Percentiles rank a stretch among this genome's conserved stretches.
Conservation (phyloP, 768 basidiomycete genomes). For the Collybia sordida region DNA sequence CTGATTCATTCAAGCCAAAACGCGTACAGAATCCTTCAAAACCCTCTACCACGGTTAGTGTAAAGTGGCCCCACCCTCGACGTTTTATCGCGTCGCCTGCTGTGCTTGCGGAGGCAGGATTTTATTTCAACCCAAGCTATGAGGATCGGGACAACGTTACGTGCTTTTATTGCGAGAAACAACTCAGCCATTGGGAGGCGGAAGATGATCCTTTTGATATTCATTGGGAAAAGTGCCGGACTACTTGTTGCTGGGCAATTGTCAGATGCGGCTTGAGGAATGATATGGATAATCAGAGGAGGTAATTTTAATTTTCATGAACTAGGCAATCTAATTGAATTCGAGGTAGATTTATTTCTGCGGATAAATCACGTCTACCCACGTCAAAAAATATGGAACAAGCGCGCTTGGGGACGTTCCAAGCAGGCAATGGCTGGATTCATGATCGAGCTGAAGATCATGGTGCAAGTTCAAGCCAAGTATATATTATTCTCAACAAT, state of each 20-base stretch:
- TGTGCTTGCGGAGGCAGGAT: constrained; percentile 85
- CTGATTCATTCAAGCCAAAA: constrained; percentile 72
- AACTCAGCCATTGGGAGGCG: constrained; percentile 82
- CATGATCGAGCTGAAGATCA: constrained; percentile 65
- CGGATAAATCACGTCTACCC: constrained; percentile 63
- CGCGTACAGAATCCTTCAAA: constrained; percentile 59
- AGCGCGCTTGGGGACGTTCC: constrained; percentile 69
- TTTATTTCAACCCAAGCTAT: constrained; percentile 74
- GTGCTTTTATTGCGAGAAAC: constrained; percentile 84
- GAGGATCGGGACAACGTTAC: constrained; percentile 73
- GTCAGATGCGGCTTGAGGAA: constrained; percentile 67
- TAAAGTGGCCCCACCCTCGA: constrained; percentile 81
- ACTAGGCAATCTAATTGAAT: constrained; percentile 1
- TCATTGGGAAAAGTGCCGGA: constrained; percentile 69
- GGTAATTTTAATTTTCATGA: constrained; percentile 31
- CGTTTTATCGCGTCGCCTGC: constrained; percentile 68
- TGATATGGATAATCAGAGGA: constrained; percentile 57
- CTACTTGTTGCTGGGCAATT: constrained; percentile 76
- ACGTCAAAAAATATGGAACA: constrained; percentile 68
- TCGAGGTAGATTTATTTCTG: constrained; percentile 52
- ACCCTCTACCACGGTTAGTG: constrained; percentile 39
- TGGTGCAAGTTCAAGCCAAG: constrained; percentile 72
- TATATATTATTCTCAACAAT: constrained; percentile 14
- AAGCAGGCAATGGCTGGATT: constrained; percentile 56
- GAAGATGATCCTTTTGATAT: constrained; percentile 86